Percentiles rank a stretch among this genome's conserved stretches.
phyloP scores from a whole-genome alignment of 768 basidiomycete species.

The Xanthoconium purpureum region DNA sequence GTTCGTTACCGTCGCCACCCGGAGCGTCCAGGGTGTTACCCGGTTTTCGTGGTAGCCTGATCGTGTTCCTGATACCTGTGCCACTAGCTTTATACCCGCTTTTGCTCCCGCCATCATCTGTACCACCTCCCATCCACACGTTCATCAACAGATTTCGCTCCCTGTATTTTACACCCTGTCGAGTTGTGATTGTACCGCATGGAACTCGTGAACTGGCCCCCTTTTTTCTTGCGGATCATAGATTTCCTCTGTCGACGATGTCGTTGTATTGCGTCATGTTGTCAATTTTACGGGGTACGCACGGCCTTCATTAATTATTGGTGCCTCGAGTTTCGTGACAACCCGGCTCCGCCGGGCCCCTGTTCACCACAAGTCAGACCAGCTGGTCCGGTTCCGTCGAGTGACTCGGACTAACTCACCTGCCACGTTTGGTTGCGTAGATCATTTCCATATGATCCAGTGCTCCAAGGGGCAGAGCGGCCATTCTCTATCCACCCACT shows the following conservation, averaged over 20 bases:
- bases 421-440: no score
- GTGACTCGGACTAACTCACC: no score
- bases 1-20: conserved; percentile 19
- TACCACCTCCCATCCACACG: conserved; percentile 22
- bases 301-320: background rate
- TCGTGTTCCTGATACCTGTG: conserved; percentile 32
- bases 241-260: background rate
- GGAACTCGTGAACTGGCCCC: conserved; percentile 6
- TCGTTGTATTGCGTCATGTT: background rate
- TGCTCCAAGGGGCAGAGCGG: no score
- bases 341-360: background rate
- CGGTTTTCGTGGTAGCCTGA: conserved; percentile 12
- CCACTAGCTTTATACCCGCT: conserved; percentile 27
- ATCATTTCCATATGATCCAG: background rate
- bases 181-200: conserved; percentile 11
- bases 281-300: background rate
- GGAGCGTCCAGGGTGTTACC: conserved; percentile 14
- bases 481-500: no score
- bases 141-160: conserved; percentile 18
- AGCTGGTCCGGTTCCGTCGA: no score
- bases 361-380: no score
- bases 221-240: conserved; percentile 9
- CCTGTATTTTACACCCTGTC: conserved; percentile 18
- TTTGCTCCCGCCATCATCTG: conserved; percentile 22
- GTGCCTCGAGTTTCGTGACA: background rate